These are phyloP conservation scores for Crucihimalaya himalaica DNA, from an alignment of 345 rosid genomes.

Conservation along the genomic window DNA sequence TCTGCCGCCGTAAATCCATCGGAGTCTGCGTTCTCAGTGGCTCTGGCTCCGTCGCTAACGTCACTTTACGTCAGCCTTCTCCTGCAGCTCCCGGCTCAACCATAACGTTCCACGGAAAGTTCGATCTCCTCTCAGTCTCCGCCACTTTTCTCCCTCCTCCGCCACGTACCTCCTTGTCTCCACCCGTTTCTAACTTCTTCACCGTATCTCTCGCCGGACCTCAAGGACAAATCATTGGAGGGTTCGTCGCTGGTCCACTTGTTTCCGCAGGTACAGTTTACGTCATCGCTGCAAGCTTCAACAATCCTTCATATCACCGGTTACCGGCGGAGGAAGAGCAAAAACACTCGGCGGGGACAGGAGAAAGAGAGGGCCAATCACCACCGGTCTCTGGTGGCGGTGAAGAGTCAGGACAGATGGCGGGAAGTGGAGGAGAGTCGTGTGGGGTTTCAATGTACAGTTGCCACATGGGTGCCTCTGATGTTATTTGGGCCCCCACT, in stretches of 20 bases:
- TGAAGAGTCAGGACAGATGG: slow-evolving; percentile 55
- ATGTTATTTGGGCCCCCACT: slow-evolving; percentile 77
- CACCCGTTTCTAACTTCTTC: slow-evolving; percentile 54
- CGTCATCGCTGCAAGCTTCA: slow-evolving; percentile 80
- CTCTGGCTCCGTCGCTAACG: slow-evolving; percentile 86
- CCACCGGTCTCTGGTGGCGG: slow-evolving; percentile 61
- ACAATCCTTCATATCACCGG: slow-evolving; percentile 67
- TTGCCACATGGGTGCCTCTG: slow-evolving; percentile 60
- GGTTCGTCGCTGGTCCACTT: slow-evolving; percentile 70
- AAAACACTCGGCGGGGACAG: slow-evolving; percentile 45
- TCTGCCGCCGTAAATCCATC: slow-evolving; percentile 63
- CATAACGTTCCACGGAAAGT: slow-evolving; percentile 82
- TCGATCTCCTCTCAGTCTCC: slow-evolving; percentile 82
- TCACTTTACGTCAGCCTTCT: slow-evolving; percentile 86
- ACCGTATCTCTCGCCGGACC: slow-evolving; percentile 85
- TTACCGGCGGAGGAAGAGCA: slow-evolving; percentile 54
- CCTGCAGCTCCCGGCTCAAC: slow-evolving; percentile 71
- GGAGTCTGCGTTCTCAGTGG: slow-evolving; percentile 75
- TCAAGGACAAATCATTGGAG: slow-evolving; percentile 93
- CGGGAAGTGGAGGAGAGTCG: slow-evolving; percentile 49
- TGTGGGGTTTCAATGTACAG: slow-evolving; percentile 67
- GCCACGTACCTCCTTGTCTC: slow-evolving; percentile 47
- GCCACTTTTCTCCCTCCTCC: slow-evolving; percentile 68
- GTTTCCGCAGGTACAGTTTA: slow-evolving; percentile 70
- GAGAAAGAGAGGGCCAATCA: slow-evolving; percentile 57